phyloP scores from a whole-genome alignment of 176 grass and related monocot genomes.

The Oryza meyeriana region DNA sequence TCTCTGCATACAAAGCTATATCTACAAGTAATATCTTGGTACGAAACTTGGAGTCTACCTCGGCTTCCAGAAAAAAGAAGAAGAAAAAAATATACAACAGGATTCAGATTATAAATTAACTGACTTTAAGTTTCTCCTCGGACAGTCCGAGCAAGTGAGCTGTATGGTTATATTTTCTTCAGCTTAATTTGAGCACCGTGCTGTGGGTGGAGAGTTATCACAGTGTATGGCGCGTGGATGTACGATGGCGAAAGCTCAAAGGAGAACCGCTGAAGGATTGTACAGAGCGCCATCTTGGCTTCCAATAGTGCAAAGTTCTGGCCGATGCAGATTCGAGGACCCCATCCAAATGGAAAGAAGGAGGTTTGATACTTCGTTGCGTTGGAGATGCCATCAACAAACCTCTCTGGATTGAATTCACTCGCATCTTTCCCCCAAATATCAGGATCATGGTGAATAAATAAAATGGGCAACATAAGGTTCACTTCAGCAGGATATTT shows the following conservation, averaged over 20 bases:
- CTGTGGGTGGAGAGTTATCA: conserved; percentile 63
- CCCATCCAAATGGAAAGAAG: conserved; percentile 71
- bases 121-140: not conserved
- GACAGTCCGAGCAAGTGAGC: not conserved
- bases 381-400: conserved; percentile 60
- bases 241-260: conserved; percentile 68
- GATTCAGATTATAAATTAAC: not conserved
- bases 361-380: conserved; percentile 40
- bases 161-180: conserved; percentile 36
- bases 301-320: conserved; percentile 66
- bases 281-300: conserved; percentile 61
- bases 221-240: conserved; percentile 45
- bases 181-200: conserved; percentile 65
- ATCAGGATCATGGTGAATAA: conserved; percentile 55
- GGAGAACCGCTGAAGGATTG: conserved; percentile 65
- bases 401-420: conserved; percentile 72
- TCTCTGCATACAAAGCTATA: not conserved
- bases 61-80: no score
- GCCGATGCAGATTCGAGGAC: conserved; percentile 68
- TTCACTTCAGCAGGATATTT: conserved; percentile 55
- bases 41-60: not conserved
- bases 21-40: not conserved
- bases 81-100: not conserved
- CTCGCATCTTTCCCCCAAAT: conserved; percentile 58
- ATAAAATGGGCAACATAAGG: conserved; percentile 38